Evolutionary conservation across 805 yeast species (phyloP).

Genomic region (Yamadazyma ubonensis): DNA sequence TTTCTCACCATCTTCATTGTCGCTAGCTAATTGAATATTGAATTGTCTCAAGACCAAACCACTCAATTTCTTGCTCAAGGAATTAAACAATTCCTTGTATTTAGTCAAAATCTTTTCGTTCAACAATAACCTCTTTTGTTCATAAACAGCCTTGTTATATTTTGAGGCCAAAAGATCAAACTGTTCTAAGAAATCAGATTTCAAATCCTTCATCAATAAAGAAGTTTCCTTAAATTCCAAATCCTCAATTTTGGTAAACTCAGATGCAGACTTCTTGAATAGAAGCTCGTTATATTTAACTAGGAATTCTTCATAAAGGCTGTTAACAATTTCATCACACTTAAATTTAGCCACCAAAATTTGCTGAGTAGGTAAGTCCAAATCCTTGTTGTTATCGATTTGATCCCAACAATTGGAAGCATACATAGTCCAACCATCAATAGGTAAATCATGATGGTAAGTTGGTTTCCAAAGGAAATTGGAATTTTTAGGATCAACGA

Average conservation of each 20-base stretch:
- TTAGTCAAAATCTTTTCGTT: conserved; percentile 35
- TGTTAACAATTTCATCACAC: conserved; percentile 79
- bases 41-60: conserved; percentile 16
- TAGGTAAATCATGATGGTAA: conserved; percentile 83
- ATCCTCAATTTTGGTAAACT: conserved; percentile 1
- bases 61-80: conserved; percentile 21
- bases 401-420: conserved; percentile 93
- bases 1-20: conserved; percentile 12
- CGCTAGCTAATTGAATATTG: conserved; percentile 12
- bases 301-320: conserved; percentile 30
- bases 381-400: conserved; percentile 87
- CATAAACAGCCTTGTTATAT: conserved; percentile 65
- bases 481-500: conserved; percentile 36
- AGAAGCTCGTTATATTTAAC: conserved; percentile 18
- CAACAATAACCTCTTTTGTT: conserved; percentile 56
- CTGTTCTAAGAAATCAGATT: conserved; percentile 44
- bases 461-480: conserved; percentile 57
- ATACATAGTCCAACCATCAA: conserved; percentile 95
- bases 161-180: conserved; percentile 77
- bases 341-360: conserved; percentile 90
- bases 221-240: conserved; percentile 52
- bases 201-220: conserved; percentile 40
- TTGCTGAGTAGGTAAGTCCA: conserved; percentile 96
- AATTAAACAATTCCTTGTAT: conserved; percentile 39
- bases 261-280: conserved; percentile 10